These are phyloP conservation scores for Hanseniaspora hatyaiensis DNA, from an alignment of 805 yeast genomes.

Conservation along the genomic window DNA sequence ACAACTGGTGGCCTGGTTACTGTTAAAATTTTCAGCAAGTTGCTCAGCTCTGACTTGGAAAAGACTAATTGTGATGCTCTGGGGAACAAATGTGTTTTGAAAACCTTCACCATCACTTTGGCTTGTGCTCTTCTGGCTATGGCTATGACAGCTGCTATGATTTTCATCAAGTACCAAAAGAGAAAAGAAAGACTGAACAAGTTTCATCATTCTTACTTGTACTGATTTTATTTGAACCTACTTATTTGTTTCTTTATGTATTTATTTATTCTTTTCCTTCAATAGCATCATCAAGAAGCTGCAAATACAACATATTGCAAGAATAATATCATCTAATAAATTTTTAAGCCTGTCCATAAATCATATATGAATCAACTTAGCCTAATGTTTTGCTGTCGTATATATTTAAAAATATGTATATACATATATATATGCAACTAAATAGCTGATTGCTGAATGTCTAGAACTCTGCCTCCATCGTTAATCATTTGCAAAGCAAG, in stretches of 20 bases:
- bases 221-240: not conserved
- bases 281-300: too few relatives aligned
- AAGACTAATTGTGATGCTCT: slow-evolving; percentile 23
- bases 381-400: too few relatives aligned
- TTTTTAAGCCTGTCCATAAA: too few relatives aligned
- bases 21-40: slow-evolving; percentile 42
- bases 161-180: slow-evolving; percentile 17
- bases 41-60: slow-evolving; percentile 42
- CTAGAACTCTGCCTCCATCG: slow-evolving; percentile 23
- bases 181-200: slow-evolving; percentile 11
- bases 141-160: slow-evolving; percentile 20
- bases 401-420: not conserved
- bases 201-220: not conserved
- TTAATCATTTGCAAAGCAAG: slow-evolving; percentile 25
- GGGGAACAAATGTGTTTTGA: slow-evolving; percentile 40
- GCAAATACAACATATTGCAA: too few relatives aligned
- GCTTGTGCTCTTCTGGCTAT: slow-evolving; percentile 21
- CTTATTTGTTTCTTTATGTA: not conserved
- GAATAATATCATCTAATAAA: too few relatives aligned
- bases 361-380: too few relatives aligned
- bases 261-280: not conserved
- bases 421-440: not conserved
- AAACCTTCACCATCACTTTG: slow-evolving; percentile 30
- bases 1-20: slow-evolving; percentile 59
- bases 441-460: slow-evolving; percentile 18